These are phyloP conservation scores for Sugiyamaella neomexicana DNA, from an alignment of 1,139 yeast species.

Conservation along the genomic window DNA sequence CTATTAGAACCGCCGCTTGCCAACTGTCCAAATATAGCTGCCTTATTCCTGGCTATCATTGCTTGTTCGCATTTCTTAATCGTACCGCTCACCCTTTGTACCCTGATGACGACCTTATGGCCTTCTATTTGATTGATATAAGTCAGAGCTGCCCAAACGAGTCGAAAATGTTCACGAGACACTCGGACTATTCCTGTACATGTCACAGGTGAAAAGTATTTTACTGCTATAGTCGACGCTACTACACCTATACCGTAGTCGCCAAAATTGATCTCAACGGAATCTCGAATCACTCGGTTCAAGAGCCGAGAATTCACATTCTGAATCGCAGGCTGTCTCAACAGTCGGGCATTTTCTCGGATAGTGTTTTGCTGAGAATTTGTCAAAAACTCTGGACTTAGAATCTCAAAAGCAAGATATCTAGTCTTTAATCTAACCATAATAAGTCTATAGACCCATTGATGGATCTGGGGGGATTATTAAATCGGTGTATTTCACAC, in stretches of 20 bases:
- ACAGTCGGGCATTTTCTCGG: conserved; percentile 19
- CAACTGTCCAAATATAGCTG: conserved; percentile 25
- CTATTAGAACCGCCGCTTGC: not conserved
- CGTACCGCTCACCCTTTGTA: conserved; percentile 80
- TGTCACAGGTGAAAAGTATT: conserved; percentile 79
- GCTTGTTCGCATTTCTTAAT: conserved; percentile 78
- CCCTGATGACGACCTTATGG: conserved; percentile 55
- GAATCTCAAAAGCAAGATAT: conserved; percentile 75
- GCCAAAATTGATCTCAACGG: conserved; percentile 66
- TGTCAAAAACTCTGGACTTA: conserved; percentile 52
- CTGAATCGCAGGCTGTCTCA: conserved; percentile 26
- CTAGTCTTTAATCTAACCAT: conserved; percentile 91
- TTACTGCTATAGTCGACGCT: conserved; percentile 56
- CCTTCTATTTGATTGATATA: conserved; percentile 58
- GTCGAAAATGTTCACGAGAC: conserved; percentile 61
- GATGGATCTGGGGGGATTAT: not conserved
- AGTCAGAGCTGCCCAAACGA: conserved; percentile 69
- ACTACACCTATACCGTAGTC: conserved; percentile 74
- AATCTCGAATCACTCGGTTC: conserved; percentile 50
- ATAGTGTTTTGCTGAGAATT: conserved; percentile 36
- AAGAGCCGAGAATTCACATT: conserved; percentile 31
- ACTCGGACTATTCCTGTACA: conserved; percentile 85
- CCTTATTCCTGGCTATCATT: conserved; percentile 45
- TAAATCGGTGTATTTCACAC: not conserved
- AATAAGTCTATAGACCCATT: not conserved